Evolutionary conservation across 2,329 filamentous ascomycete species (phyloP), one percentile per base, ranked within the genome.

Genomic region (Bipolaris zeicola): DNA sequence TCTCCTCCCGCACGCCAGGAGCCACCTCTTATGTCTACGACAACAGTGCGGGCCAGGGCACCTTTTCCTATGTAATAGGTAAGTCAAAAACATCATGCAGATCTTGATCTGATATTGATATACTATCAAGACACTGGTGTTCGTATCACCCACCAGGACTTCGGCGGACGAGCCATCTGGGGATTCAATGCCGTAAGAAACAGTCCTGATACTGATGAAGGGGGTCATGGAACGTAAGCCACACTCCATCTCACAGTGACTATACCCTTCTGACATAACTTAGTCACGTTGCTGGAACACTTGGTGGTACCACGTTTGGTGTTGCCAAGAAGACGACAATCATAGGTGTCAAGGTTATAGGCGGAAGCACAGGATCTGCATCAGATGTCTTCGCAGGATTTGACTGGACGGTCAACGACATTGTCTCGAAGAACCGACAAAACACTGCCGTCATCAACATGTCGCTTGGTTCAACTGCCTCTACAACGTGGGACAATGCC

Each of bases 91-190:
- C 0, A 13, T 3, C 6, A 2, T 10, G 7, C 5, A 13, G 28
- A 22, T 14, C 20, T 5, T 26, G n/a, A 37, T 8, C 6, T 5
- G 6, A 5, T 20, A 33, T n/a, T 55, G 10, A 55, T 20, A 34
- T n/a, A 3, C 26, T 13, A 5, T 42, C 6, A 22, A 56, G 87
- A 90, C 72, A 88, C 86, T 2, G 87, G 87, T 59, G 83, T 89
- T 70, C 75, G 77, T 41, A 73, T 74, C 31, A 81, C 79, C 1
- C 87, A 89, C 73, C 28, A 46, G 0, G 73, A 75, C 6, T 76
- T 76, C 28, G 63, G 58, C 11, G 68, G 70, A 26, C 68, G 73
- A 14, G 73, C 71, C 8, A 52, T 47, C 8, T 70, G 63, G 57
- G 73, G 69, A 6, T 69, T 57, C 62, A 74, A 74, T 37, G 65